Evolutionary conservation across 306 rosid species (phyloP).

Genomic region (Vicia faba): DNA sequence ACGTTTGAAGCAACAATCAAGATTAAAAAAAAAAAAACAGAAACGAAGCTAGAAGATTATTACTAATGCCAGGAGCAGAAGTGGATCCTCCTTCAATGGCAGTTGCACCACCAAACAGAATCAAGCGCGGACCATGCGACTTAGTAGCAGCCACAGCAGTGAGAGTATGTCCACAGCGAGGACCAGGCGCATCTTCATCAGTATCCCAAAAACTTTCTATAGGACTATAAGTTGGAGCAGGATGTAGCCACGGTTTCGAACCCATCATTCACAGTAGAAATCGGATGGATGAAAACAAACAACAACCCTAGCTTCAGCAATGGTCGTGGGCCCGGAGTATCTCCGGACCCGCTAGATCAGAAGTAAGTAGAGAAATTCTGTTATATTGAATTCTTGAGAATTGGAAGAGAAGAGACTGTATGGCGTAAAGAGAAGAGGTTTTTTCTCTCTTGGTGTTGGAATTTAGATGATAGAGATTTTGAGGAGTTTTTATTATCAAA

Average conservation of each 20-base stretch:
- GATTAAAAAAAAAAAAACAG: too few species aligned
- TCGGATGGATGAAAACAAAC: not conserved
- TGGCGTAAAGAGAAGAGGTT: too few species aligned
- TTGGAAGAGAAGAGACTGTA: too few species aligned
- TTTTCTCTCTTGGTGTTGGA: too few species aligned
- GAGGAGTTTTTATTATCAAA: too few species aligned
- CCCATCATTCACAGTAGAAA: conserved; percentile 45
- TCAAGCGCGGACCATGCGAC: conserved; percentile 79
- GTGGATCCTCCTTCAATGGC: conserved; percentile 96
- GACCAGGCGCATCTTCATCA: conserved; percentile 92
- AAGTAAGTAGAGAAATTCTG: too few species aligned
- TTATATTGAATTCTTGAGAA: too few species aligned
- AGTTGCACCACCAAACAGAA: conserved; percentile 94
- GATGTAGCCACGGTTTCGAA: conserved; percentile 87
- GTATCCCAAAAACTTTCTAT: conserved; percentile 78
- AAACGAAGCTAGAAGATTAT: not conserved
- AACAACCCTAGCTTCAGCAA: conserved; percentile 37
- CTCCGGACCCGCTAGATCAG: conserved; percentile 46
- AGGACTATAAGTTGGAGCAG: conserved; percentile 80
- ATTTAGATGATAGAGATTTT: too few species aligned
- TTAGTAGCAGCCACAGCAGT: conserved; percentile 91
- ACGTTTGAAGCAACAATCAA: conserved; percentile 7
- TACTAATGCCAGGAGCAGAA: conserved; percentile 93
- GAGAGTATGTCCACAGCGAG: conserved; percentile 88
- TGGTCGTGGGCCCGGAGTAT: conserved; percentile 53